Percentiles rank a stretch among this genome's conserved stretches.
Conservation (phyloP, 164 flowering plant species). For the Warburgia ugandensis region DNA sequence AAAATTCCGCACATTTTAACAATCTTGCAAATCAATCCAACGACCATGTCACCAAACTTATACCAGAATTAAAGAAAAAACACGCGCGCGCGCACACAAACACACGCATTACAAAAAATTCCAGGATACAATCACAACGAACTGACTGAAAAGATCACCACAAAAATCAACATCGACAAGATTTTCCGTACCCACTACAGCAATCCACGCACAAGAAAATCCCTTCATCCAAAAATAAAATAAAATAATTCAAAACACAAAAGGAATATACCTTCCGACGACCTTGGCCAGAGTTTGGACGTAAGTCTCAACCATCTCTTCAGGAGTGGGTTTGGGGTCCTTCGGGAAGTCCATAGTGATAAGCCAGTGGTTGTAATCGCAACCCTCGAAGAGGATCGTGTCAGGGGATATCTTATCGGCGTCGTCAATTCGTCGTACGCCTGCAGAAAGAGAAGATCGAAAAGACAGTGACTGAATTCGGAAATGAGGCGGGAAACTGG, state of each 20-base stretch:
- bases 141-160: no score
- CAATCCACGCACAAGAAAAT: background rate
- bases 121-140: no score
- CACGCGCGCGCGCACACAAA: no score
- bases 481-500: background rate
- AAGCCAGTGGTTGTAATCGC: constrained; percentile 97
- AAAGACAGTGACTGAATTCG: constrained; percentile 15
- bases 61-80: no score
- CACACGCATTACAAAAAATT: no score
- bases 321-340: constrained; percentile 49
- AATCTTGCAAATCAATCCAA: no score
- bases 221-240: background rate
- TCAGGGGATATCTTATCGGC: constrained; percentile 48
- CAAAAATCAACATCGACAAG: no score
- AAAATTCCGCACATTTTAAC: no score
- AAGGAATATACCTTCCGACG: constrained; percentile 49
- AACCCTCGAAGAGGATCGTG: constrained; percentile 71
- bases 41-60: no score
- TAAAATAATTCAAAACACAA: no score
- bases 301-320: constrained; percentile 81
- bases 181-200: no score
- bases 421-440: constrained; percentile 16
- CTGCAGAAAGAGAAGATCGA: constrained; percentile 18
- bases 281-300: constrained; percentile 71
- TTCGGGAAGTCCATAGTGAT: constrained; percentile 76